A percentile compares a stretch with the other conserved stretches of the same genome.
Evolutionary conservation across 257 asterid species (phyloP).

Genomic region (Petrea volubilis): DNA sequence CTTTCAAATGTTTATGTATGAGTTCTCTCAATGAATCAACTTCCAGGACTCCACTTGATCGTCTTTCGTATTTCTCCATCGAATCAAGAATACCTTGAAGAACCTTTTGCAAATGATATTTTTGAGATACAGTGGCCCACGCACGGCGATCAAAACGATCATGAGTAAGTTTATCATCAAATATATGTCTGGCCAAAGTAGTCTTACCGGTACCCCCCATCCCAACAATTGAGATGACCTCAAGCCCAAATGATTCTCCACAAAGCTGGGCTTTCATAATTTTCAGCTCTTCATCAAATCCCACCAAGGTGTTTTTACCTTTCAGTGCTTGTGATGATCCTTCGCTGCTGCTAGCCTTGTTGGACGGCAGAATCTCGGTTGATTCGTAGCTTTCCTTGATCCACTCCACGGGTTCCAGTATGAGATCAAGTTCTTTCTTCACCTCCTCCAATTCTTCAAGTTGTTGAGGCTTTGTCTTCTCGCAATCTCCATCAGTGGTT

Average conservation of each 20-base stretch:
- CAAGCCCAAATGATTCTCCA: neutral
- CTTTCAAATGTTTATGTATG: neutral
- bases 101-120: neutral
- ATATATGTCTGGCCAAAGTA: too few species aligned
- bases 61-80: neutral
- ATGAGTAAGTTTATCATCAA: too few species aligned
- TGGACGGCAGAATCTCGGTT: too few species aligned
- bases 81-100: neutral
- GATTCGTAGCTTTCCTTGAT: too few species aligned
- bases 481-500: too few species aligned
- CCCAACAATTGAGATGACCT: neutral
- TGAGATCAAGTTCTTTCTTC: neutral
- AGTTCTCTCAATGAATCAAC: neutral
- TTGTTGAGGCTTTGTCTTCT: too few species aligned
- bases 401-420: too few species aligned
- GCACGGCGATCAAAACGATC: too few species aligned
- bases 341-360: too few species aligned
- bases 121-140: neutral
- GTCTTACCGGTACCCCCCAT: too few species aligned
- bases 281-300: neutral
- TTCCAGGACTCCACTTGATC: neutral
- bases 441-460: too few species aligned
- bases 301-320: neutral
- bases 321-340: neutral
- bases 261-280: conserved; percentile 2